Evolutionary conservation across 192 early-diverging fungal genomes (phyloP), one percentile per base, ranked within the genome.

Genomic region (Rhizophagus sp.): DNA sequence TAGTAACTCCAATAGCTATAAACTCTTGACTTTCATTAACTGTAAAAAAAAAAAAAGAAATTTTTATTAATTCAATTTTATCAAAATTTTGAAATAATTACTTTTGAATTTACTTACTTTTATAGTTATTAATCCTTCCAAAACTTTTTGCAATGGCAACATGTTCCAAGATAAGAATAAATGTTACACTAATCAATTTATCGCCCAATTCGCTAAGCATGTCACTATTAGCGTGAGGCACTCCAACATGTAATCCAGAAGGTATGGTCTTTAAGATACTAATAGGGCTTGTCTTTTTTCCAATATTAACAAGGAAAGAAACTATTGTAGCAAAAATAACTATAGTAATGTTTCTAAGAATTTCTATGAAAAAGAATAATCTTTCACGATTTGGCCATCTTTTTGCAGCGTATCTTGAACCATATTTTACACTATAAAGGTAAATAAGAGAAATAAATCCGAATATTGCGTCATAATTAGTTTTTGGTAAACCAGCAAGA

Each of bases 121-220:
- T 91, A 87, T 98, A 98, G 78, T 95, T 92, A 85, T 94, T 93
- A 61, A 92, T 80, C 63, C 94, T 90, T 34, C 94, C 97, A 86
- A 96, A 96, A 52, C 92, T 93, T 86, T 95, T 96, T 70, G 91
- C 86, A 75, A 98, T 93, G 33, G 95, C 94, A 83, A 96, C 91
- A 81, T 97, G 96, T 85, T 98, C 97, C 76, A 98, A 87, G 63
- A 98, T 90, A 68, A 91, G 82, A 57, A 97, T 87, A 6, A 98
- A 85, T 30, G 93, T 84, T 22, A 94, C 88, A 34, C 90, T 88
- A 36, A 90, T 87, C 7, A 70, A 39, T 17, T 41, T n/a, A 30
- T 1, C 0, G 39, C 39, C 39, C 7, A 41, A 41, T 8, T 41
- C 7, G 6, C 7, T 5, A 10, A 70, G 5, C 3, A 70, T 34